These are phyloP conservation scores for Trichoderma citrinoviride DNA, from an alignment of 2,329 filamentous ascomycete genomes.

Conservation along the genomic window DNA sequence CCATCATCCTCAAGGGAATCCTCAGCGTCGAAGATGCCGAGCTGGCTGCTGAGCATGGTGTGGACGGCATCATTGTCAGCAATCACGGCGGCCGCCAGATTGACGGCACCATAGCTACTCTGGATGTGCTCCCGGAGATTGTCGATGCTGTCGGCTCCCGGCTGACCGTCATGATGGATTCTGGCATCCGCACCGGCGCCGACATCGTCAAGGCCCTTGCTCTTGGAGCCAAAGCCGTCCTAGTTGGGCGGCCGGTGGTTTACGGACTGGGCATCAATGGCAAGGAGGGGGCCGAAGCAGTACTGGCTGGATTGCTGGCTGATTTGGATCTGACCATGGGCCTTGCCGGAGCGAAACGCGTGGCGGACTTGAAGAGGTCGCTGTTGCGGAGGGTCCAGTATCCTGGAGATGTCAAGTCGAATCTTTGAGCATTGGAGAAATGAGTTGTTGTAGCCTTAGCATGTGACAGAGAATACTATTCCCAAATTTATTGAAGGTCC, in stretches of 20 bases:
- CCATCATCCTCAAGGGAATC: constrained; percentile 44
- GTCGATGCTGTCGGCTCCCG: constrained; percentile 56
- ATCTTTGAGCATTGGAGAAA: constrained; percentile 25
- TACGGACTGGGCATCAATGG: constrained; percentile 39
- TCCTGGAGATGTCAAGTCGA: constrained; percentile 35
- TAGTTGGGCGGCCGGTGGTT: constrained; percentile 44
- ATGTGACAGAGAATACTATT: too few species aligned
- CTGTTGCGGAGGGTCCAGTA: constrained; percentile 37
- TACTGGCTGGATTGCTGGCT: constrained; percentile 42
- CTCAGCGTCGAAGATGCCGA: constrained; percentile 41
- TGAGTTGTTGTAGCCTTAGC: too few species aligned
- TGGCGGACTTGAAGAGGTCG: constrained; percentile 38
- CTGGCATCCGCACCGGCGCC: constrained; percentile 40
- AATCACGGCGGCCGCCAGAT: constrained; percentile 46
- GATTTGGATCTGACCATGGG: constrained; percentile 54
- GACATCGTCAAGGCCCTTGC: constrained; percentile 43
- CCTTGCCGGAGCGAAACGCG: constrained; percentile 48
- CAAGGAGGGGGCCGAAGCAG: constrained; percentile 54
- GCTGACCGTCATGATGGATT: constrained; percentile 54
- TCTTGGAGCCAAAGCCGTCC: constrained; percentile 41
- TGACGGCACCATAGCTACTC: constrained; percentile 44
- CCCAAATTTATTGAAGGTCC: neutral
- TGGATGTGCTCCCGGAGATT: constrained; percentile 50
- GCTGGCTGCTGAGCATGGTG: constrained; percentile 38
- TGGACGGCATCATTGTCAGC: constrained; percentile 42